Conservation (phyloP, 2,329 filamentous ascomycete species). For the Aspergillus tamarii region DNA sequence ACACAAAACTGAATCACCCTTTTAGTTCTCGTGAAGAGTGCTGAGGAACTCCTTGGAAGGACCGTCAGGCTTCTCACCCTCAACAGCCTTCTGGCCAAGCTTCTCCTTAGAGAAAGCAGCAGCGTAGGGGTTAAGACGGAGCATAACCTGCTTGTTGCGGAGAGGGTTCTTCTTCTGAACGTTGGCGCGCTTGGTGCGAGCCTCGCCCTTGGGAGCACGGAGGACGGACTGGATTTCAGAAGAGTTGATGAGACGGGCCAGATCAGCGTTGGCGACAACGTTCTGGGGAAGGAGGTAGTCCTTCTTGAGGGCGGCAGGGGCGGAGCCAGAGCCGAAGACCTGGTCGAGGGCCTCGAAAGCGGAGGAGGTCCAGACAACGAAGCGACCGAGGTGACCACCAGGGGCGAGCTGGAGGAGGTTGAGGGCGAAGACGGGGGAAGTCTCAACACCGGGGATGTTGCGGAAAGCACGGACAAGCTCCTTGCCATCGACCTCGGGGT, state of each 20-base stretch:
- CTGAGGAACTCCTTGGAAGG: constrained; percentile 57
- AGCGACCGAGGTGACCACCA: constrained; percentile 97
- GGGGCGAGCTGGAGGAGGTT: constrained; percentile 99
- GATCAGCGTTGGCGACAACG: constrained; percentile 90
- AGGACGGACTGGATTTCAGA: constrained; percentile 97
- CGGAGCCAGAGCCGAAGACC: constrained; percentile 93
- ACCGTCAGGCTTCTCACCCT: constrained; percentile 63
- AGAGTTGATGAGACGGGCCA: constrained; percentile 98
- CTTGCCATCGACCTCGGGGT: constrained; percentile 92
- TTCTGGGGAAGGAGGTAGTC: constrained; percentile 97
- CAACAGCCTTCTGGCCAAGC: constrained; percentile 71
- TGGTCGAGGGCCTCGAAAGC: constrained; percentile 96
- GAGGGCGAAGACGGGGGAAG: constrained; percentile 85
- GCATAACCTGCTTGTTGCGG: constrained; percentile 96
- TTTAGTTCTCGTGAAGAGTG: constrained; percentile 57
- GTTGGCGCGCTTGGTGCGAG: constrained; percentile 82
- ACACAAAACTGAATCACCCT: constrained; percentile 22
- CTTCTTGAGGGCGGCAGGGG: constrained; percentile 92
- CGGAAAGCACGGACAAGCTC: constrained; percentile 93
- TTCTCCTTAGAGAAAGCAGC: constrained; percentile 85
- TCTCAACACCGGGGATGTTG: constrained; percentile 99
- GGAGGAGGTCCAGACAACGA: constrained; percentile 97
- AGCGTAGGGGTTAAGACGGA: constrained; percentile 98
- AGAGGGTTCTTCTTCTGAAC: constrained; percentile 99
- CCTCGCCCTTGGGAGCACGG: constrained; percentile 84